A percentile compares a stretch with the other conserved stretches of the same genome.
phyloP scores from a whole-genome alignment of 306 rosid genomes.

The Malus asiatica region DNA sequence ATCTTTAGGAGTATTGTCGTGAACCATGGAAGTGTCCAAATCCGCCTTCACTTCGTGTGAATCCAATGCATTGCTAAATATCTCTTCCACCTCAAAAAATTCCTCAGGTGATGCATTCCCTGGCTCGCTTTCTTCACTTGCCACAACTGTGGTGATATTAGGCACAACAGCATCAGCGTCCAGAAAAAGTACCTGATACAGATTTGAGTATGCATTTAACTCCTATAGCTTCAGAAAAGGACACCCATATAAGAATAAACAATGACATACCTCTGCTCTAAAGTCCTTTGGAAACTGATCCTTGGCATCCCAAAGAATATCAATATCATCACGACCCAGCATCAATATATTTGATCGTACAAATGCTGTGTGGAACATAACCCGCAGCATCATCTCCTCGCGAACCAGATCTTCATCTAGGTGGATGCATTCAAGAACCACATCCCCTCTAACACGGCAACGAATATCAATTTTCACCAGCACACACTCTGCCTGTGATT shows the following conservation, averaged over 20 bases:
- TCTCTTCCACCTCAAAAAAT: constrained; percentile 95
- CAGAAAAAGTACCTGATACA: constrained; percentile 88
- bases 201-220: constrained; percentile 62
- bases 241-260: constrained; percentile 22
- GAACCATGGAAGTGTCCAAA: constrained; percentile 35
- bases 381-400: constrained; percentile 79
- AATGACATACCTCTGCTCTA: constrained; percentile 76
- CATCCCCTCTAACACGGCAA: constrained; percentile 92
- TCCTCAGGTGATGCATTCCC: constrained; percentile 92
- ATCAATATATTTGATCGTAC: constrained; percentile 76
- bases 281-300: constrained; percentile 84
- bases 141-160: constrained; percentile 52
- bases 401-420: constrained; percentile 57
- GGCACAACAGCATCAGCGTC: constrained; percentile 87
- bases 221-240: constrained; percentile 36
- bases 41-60: constrained; percentile 57
- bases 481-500: constrained; percentile 84
- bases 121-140: constrained; percentile 54
- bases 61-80: constrained; percentile 76
- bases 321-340: constrained; percentile 78
- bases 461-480: constrained; percentile 77
- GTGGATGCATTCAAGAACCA: constrained; percentile 88
- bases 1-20: constrained; percentile 23
- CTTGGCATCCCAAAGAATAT: constrained; percentile 80
- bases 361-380: constrained; percentile 92